Conservation (phyloP, 345 rosid genomes). For the Eucalyptus lansdowneana region DNA sequence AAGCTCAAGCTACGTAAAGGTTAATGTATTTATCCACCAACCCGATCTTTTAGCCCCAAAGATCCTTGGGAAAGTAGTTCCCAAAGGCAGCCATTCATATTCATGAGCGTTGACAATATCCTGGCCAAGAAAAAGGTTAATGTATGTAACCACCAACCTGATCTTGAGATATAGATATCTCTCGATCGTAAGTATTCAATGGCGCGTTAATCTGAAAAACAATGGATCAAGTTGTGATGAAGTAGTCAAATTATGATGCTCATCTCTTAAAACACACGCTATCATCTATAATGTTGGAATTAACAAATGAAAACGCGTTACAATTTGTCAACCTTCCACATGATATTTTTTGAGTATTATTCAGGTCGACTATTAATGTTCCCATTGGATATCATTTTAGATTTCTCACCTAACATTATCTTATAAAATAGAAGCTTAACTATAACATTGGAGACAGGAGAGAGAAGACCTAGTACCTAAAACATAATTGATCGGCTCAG, state of each 20-base stretch:
- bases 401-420: too few relatives aligned
- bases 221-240: too few relatives aligned
- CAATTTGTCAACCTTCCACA: not conserved
- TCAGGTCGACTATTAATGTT: not conserved
- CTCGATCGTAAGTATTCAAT: not conserved
- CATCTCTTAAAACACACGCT: not conserved
- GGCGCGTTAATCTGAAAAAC: too few relatives aligned
- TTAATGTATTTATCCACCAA: too few relatives aligned
- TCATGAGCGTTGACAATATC: too few relatives aligned
- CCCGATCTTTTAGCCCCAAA: too few relatives aligned
- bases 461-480: not conserved
- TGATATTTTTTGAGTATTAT: not conserved
- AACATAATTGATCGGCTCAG: not conserved
- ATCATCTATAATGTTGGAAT: not conserved
- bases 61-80: too few relatives aligned
- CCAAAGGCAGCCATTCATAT: too few relatives aligned
- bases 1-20: too few relatives aligned
- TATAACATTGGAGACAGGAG: not conserved
- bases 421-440: too few relatives aligned
- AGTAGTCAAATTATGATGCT: not conserved
- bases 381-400: too few relatives aligned
- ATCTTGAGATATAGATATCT: not conserved
- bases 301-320: not conserved
- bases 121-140: too few relatives aligned
- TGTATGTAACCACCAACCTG: not conserved